Percentiles rank a stretch among this genome's conserved stretches.
Evolutionary conservation across 805 yeast genomes (phyloP).

Genomic region (Yamadazyma nakazawae): DNA sequence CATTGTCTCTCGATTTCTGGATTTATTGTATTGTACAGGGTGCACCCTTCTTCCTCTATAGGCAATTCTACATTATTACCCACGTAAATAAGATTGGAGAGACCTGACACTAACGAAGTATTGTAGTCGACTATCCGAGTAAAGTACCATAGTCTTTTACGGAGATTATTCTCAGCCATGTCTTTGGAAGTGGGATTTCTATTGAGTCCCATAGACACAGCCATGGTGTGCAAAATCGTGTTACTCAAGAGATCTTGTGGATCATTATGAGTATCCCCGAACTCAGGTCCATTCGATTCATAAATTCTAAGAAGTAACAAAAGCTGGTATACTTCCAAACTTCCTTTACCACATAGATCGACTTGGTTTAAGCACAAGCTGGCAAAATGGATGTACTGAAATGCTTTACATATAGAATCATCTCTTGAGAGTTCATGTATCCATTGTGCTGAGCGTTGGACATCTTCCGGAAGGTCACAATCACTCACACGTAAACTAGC

Average conservation of each 20-base stretch:
- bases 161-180: constrained; percentile 16
- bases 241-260: constrained; percentile 54
- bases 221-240: constrained; percentile 39
- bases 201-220: constrained; percentile 36
- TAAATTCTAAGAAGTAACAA: constrained; percentile 50
- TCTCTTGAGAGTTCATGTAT: neutral
- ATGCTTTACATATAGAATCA: constrained; percentile 9
- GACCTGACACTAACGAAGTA: neutral
- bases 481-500: neutral
- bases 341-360: constrained; percentile 32
- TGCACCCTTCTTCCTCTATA: neutral
- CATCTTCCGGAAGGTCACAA: neutral
- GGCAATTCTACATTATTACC: neutral
- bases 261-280: constrained; percentile 56
- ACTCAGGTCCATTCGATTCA: constrained; percentile 47
- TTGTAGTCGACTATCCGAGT: neutral
- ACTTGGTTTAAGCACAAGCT: constrained; percentile 29
- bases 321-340: constrained; percentile 53
- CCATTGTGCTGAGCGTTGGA: neutral
- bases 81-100: neutral
- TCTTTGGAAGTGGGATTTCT: constrained; percentile 30
- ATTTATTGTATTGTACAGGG: neutral
- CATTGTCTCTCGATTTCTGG: constrained; percentile 1
- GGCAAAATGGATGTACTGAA: constrained; percentile 6
- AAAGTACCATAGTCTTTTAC: constrained; percentile 23